Base-by-base conservation (phyloP, 805 yeast genomes). In the Nakazawaea molendinolei region DNA sequence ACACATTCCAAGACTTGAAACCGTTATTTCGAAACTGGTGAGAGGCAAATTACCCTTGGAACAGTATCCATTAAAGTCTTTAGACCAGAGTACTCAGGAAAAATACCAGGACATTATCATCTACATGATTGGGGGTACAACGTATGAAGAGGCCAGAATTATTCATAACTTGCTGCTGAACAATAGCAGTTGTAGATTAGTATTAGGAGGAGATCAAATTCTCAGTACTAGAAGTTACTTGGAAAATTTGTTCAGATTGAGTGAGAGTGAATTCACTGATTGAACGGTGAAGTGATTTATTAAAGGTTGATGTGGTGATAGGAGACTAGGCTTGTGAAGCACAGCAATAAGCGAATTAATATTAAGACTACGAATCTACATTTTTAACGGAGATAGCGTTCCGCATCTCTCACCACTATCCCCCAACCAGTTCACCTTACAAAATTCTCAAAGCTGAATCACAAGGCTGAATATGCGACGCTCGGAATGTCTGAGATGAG, bases 91-190 rank as follows among this genome's bases (percentile, higher is more conserved):
- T 8, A 17, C 22, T 12, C 47, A 44, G 23, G 61, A 62, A 20
- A 61, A 65, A 19, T 66, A 72, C 1, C 84, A 79, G 48, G 89
- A 83, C 47, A 62, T 84, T n/a, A 68, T 84, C 3, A 62, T 84
- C 1, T 84, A 77, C 51, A 59, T 83, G 35, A 75, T 86, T 34
- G 97, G 97, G 5, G 98, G 98, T 12, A 81, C 74, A 2, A 90
- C 97, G 1, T 86, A 76, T 53, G 97, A 90, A 56, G 99, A 92
- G 55, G 85, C 95, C 0, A 71, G 96, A 43, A 59, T 87, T 17
- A 76, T 89, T 4, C 76, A 82, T 37, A 84, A 86, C 42, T 65
- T 87, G 44, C 79, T 81, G 50, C 59, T 59, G 20, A 62, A 74
- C 17, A 68, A 65, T 36, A 71, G 71, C 23, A 75, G 73, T 8